A percentile compares a stretch with the other conserved stretches of the same genome.
phyloP scores from a whole-genome alignment of 2,329 filamentous ascomycete species.

The Fusarium praegraminearum region DNA sequence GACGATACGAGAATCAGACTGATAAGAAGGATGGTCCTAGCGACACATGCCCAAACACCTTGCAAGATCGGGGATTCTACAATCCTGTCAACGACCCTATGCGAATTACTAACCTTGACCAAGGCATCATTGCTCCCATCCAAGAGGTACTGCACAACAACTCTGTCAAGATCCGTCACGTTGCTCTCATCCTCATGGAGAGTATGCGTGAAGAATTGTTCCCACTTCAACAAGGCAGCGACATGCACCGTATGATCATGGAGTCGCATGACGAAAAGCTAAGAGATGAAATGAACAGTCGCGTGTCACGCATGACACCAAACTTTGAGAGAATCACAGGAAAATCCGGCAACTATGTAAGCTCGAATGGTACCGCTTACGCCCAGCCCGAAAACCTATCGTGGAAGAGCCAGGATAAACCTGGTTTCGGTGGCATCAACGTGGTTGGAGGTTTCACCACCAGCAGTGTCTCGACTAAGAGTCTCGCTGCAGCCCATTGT shows the following conservation, averaged over 20 bases:
- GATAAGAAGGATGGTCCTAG: constrained; percentile 43
- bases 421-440: constrained; percentile 55
- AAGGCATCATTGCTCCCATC: constrained; percentile 48
- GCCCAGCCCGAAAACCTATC: constrained; percentile 41
- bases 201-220: constrained; percentile 60
- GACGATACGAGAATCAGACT: constrained; percentile 29
- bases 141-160: constrained; percentile 41
- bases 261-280: constrained; percentile 49
- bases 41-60: constrained; percentile 27
- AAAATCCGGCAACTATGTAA: constrained; percentile 34
- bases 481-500: constrained; percentile 56
- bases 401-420: constrained; percentile 38
- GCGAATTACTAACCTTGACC: constrained; percentile 55
- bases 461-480: constrained; percentile 59
- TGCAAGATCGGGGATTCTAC: constrained; percentile 47
- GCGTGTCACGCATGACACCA: constrained; percentile 48
- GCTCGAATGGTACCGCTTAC: constrained; percentile 44
- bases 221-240: constrained; percentile 56
- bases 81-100: constrained; percentile 55
- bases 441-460: constrained; percentile 55
- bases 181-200: constrained; percentile 59
- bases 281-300: constrained; percentile 48
- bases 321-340: constrained; percentile 41
- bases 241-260: constrained; percentile 52
- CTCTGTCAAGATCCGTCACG: constrained; percentile 56